phyloP scores from a whole-genome alignment of 805 yeast species.

The Zygosaccharomyces gambellarensis region DNA sequence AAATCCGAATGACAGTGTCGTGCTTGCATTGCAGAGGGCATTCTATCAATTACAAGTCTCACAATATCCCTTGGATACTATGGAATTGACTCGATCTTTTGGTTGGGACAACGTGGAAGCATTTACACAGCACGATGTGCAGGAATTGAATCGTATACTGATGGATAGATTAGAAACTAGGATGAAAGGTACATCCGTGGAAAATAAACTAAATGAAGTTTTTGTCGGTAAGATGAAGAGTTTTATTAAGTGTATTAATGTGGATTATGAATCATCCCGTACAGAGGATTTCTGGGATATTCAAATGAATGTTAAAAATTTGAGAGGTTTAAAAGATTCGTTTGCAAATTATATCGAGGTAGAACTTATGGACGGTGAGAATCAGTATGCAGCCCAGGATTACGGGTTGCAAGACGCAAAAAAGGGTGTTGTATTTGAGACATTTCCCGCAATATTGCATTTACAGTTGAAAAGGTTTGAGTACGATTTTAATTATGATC shows the following conservation, averaged over 20 bases:
- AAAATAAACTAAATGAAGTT: slow-evolving; percentile 66
- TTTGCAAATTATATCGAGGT: slow-evolving; percentile 83
- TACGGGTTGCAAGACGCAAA: slow-evolving; percentile 91
- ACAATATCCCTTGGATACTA: slow-evolving; percentile 71
- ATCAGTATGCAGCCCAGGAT: slow-evolving; percentile 88
- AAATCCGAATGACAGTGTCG: slow-evolving; percentile 53
- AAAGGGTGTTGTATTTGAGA: slow-evolving; percentile 89
- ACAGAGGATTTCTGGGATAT: slow-evolving; percentile 98
- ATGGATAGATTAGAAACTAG: slow-evolving; percentile 90
- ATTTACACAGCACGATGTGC: slow-evolving; percentile 97
- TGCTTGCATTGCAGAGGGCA: slow-evolving; percentile 80
- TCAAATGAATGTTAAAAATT: slow-evolving; percentile 85
- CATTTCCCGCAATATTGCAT: slow-evolving; percentile 89
- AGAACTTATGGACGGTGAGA: slow-evolving; percentile 89
- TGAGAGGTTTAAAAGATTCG: slow-evolving; percentile 65
- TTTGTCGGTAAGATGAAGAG: slow-evolving; percentile 98
- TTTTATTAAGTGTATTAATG: slow-evolving; percentile 86
- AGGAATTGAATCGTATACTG: slow-evolving; percentile 87
- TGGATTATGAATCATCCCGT: slow-evolving; percentile 87
- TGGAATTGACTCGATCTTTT: slow-evolving; percentile 82
- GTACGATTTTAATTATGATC: slow-evolving; percentile 85
- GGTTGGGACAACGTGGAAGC: slow-evolving; percentile 98
- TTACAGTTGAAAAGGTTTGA: slow-evolving; percentile 91
- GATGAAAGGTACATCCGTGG: slow-evolving; percentile 84
- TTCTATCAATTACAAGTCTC: slow-evolving; percentile 78